Conservation (phyloP, 768 basidiomycete species). For the Suillus weaverae region DNA sequence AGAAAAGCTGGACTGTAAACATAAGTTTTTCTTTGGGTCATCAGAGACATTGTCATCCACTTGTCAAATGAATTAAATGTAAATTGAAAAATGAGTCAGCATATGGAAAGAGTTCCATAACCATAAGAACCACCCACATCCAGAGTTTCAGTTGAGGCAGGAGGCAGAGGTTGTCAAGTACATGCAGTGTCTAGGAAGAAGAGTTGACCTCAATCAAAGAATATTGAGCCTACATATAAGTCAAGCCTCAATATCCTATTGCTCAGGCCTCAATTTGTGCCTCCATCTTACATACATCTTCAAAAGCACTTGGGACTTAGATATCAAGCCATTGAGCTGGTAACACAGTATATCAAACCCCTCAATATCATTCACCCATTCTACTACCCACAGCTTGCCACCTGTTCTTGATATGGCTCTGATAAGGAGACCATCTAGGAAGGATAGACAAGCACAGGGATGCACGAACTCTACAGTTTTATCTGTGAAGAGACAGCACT, state of each 20-base stretch:
- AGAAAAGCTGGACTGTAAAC: slow-evolving; percentile 3
- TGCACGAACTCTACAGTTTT: background rate
- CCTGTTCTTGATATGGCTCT: too few relatives aligned
- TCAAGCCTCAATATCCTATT: slow-evolving; percentile 15
- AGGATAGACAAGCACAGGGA: background rate
- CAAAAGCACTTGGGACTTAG: background rate
- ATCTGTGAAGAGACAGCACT: background rate
- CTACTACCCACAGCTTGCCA: too few relatives aligned
- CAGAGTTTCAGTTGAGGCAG: slow-evolving; percentile 20
- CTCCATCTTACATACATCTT: slow-evolving; percentile 16
- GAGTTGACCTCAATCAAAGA: slow-evolving; percentile 9
- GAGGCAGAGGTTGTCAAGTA: slow-evolving; percentile 24
- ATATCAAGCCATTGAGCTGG: background rate
- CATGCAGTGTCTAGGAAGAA: slow-evolving; percentile 15
- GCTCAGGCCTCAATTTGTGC: slow-evolving; percentile 23
- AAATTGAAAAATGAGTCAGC: slow-evolving; percentile 3
- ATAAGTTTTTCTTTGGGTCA: background rate
- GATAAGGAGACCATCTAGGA: slow-evolving; percentile 3
- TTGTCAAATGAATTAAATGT: background rate
- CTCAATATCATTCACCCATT: too few relatives aligned
- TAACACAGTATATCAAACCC: slow-evolving; percentile 1
- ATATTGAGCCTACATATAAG: background rate
- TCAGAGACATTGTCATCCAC: background rate
- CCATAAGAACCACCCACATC: slow-evolving; percentile 3
- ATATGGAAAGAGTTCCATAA: background rate